A percentile compares a stretch with the other conserved stretches of the same genome.
Evolutionary conservation across 1,139 yeast species (phyloP).

Genomic region (Yamadazyma triangularis): DNA sequence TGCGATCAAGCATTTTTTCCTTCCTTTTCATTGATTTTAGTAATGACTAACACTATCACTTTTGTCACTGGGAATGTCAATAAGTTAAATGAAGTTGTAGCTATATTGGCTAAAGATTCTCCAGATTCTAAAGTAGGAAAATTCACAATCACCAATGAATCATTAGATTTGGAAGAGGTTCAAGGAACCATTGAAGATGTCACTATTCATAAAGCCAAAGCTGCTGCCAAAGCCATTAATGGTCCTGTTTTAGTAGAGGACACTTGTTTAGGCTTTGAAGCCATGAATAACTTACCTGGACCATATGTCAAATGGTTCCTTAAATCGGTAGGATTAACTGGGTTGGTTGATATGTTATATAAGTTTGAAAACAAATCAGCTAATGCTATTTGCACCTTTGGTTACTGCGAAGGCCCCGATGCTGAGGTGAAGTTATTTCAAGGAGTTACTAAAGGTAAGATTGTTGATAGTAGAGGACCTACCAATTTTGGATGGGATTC

Average conservation of each 20-base stretch:
- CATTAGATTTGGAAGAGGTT: constrained; percentile 79
- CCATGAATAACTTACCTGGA: constrained; percentile 82
- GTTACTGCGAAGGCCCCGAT: constrained; percentile 83
- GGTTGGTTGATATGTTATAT: constrained; percentile 69
- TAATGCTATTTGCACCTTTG: constrained; percentile 88
- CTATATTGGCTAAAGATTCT: constrained; percentile 48
- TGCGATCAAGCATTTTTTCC: neutral
- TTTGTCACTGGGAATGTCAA: constrained; percentile 88
- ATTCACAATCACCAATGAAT: constrained; percentile 50
- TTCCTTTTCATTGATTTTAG: neutral
- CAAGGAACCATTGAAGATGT: constrained; percentile 88
- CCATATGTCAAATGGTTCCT: constrained; percentile 91
- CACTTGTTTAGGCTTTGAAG: constrained; percentile 82
- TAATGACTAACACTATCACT: constrained; percentile 38
- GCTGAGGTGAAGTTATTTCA: constrained; percentile 68
- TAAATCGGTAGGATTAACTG: constrained; percentile 63
- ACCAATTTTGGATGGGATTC: constrained; percentile 94
- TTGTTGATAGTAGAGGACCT: constrained; percentile 76
- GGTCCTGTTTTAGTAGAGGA: constrained; percentile 95
- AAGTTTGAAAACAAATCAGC: constrained; percentile 85
- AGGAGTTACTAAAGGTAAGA: constrained; percentile 77
- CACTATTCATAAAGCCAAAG: constrained; percentile 71
- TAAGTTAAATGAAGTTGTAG: constrained; percentile 78
- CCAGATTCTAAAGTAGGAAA: constrained; percentile 42
- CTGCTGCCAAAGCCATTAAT: constrained; percentile 57